Conservation (phyloP, 1,284 basidiomycete species). For the Sporisorium reilianum region DNA sequence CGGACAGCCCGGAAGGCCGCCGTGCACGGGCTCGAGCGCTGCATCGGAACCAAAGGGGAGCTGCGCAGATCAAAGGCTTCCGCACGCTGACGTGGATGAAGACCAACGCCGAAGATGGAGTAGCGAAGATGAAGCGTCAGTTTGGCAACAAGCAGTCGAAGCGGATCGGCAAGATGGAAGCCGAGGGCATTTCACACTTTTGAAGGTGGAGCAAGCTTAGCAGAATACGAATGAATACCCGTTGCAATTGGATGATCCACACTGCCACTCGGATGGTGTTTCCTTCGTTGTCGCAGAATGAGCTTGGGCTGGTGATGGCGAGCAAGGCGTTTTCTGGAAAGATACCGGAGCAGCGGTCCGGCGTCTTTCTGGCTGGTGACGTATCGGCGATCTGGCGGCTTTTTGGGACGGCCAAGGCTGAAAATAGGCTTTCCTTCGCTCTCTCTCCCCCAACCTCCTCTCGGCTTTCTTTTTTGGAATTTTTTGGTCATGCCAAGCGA, state of each 20-base stretch:
- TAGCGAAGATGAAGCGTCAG: conserved; percentile 44
- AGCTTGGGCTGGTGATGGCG: neutral
- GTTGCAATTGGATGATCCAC: too few species aligned
- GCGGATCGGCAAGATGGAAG: conserved; percentile 61
- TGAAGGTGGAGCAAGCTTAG: conserved; percentile 22
- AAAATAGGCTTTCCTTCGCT: neutral
- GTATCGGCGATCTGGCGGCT: conserved; percentile 14
- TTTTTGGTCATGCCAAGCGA: neutral
- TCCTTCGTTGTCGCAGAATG: too few species aligned
- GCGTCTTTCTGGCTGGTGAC: conserved; percentile 10
- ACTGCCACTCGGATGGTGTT: too few species aligned
- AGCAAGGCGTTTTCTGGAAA: neutral
- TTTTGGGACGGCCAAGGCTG: neutral
- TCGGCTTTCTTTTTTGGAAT: conserved; percentile 10
- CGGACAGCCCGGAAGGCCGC: conserved; percentile 44
- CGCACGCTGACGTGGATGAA: conserved; percentile 61
- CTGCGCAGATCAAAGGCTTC: conserved; percentile 62
- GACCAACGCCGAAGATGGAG: conserved; percentile 56
- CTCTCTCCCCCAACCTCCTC: conserved; percentile 6
- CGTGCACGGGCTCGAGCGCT: conserved; percentile 43
- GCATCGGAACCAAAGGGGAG: conserved; percentile 58
- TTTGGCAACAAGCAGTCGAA: conserved; percentile 50
- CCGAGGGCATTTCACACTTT: conserved; percentile 63
- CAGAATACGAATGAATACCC: too few species aligned
- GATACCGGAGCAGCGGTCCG: conserved; percentile 23